These are phyloP conservation scores for Termitomyces sp. DNA, from an alignment of 768 basidiomycete species.

Conservation along the genomic window DNA sequence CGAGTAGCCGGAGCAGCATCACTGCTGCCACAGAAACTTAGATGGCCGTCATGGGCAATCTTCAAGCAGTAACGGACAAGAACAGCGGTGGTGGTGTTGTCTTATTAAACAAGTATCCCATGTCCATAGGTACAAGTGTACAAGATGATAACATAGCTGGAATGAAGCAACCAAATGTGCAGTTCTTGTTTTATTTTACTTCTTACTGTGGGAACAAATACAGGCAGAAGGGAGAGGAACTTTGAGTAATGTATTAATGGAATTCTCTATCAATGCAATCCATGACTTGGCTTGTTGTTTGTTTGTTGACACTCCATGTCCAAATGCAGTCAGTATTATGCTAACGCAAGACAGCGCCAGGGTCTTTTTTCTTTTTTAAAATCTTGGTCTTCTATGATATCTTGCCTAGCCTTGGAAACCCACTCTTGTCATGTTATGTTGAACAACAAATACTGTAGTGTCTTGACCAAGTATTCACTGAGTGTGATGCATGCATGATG, in stretches of 20 bases:
- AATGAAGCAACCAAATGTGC: background rate
- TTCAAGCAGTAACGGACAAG: conserved; percentile 26
- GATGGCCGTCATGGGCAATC: conserved; percentile 19
- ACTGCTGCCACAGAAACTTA: conserved; percentile 7
- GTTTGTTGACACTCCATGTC: conserved; percentile 11
- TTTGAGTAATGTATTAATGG: conserved; percentile 1
- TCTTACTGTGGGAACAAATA: background rate
- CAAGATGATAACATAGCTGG: conserved; percentile 5
- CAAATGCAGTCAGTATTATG: conserved; percentile 8
- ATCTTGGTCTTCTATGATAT: background rate
- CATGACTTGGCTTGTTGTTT: conserved; percentile 13
- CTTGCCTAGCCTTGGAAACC: conserved; percentile 5
- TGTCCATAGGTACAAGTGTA: conserved; percentile 6
- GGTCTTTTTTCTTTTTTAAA: background rate
- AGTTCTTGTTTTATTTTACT: background rate
- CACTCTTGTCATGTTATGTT: background rate
- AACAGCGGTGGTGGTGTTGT: conserved; percentile 24
- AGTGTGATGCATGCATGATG: too few species aligned
- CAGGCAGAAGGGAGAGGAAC: background rate
- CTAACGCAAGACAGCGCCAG: background rate
- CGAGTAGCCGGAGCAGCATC: conserved; percentile 11
- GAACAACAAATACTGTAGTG: background rate
- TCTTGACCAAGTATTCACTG: too few species aligned
- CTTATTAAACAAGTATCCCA: conserved; percentile 14
- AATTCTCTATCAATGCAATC: conserved; percentile 18